Conservation (phyloP, 2,329 filamentous ascomycete species). For the Ceratocystis cacaofunesta region DNA sequence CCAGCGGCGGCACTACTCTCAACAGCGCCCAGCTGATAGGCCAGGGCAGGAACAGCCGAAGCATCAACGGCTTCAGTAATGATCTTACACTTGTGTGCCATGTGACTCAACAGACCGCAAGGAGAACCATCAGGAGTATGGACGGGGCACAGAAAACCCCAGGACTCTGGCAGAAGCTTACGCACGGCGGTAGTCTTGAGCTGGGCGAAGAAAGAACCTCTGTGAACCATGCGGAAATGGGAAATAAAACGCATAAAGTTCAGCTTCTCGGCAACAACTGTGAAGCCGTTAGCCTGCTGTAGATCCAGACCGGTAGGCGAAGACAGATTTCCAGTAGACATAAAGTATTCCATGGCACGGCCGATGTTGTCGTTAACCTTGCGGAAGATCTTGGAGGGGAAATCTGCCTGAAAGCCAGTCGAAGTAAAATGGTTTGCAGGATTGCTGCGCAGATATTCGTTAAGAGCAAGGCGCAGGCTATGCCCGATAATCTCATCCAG, state of each 20-base stretch:
- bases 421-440: slow-evolving; percentile 61
- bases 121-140: slow-evolving; percentile 94
- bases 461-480: slow-evolving; percentile 35
- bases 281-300: slow-evolving; percentile 89
- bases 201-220: slow-evolving; percentile 97
- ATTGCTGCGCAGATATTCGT: slow-evolving; percentile 41
- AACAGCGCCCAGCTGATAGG: slow-evolving; percentile 66
- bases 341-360: slow-evolving; percentile 78
- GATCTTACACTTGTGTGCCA: slow-evolving; percentile 88
- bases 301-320: slow-evolving; percentile 85
- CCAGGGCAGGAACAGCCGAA: slow-evolving; percentile 56
- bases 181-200: slow-evolving; percentile 93
- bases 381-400: slow-evolving; percentile 60
- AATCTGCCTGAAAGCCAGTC: slow-evolving; percentile 63
- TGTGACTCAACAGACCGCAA: slow-evolving; percentile 86
- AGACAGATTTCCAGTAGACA: slow-evolving; percentile 86
- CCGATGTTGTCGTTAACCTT: slow-evolving; percentile 82
- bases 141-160: slow-evolving; percentile 94
- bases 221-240: slow-evolving; percentile 97
- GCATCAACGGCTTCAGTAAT: slow-evolving; percentile 62
- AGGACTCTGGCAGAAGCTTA: slow-evolving; percentile 89
- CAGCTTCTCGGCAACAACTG: slow-evolving; percentile 94
- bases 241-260: slow-evolving; percentile 98
- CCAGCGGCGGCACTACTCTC: slow-evolving; percentile 62
- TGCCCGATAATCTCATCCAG: slow-evolving; percentile 71